Conservation (phyloP, 2,329 filamentous ascomycete genomes). For the Helminthosporium solani region DNA sequence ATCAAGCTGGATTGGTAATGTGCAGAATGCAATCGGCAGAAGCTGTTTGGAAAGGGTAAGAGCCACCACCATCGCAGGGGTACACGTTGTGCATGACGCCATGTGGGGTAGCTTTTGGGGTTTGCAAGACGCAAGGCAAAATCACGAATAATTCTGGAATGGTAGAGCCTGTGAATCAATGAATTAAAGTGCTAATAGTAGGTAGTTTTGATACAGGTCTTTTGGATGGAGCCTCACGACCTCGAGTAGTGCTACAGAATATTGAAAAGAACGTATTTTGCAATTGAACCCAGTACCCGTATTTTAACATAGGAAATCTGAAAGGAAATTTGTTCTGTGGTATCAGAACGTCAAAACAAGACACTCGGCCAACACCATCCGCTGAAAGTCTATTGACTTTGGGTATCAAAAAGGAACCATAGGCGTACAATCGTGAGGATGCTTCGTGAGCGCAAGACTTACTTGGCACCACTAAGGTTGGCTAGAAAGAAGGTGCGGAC, state of each 20-base stretch:
- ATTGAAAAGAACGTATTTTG: neutral
- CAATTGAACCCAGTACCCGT: neutral
- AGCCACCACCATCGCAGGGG: neutral
- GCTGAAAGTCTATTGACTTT: constrained; percentile 4
- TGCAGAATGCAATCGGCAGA: neutral
- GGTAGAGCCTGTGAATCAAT: neutral
- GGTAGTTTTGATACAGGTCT: too few relatives aligned
- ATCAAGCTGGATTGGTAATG: constrained; percentile 1
- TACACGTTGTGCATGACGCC: neutral
- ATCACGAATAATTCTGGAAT: too few relatives aligned
- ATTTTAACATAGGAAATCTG: constrained; percentile 2
- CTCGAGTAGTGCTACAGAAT: neutral
- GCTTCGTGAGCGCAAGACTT: neutral
- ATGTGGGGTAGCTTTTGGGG: constrained; percentile 1
- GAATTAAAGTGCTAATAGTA: too few relatives aligned
- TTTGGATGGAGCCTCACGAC: neutral
- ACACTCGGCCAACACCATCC: constrained; percentile 10
- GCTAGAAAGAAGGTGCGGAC: neutral
- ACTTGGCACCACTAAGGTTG: neutral
- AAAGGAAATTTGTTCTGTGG: neutral
- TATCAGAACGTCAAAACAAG: too few relatives aligned
- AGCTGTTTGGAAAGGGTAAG: constrained; percentile 1
- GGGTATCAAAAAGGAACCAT: constrained; percentile 8
- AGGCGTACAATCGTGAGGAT: constrained; percentile 3
- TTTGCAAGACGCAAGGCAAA: neutral